Conservation (phyloP, 2,329 filamentous ascomycete species). For the Podosphaera leucotricha region DNA sequence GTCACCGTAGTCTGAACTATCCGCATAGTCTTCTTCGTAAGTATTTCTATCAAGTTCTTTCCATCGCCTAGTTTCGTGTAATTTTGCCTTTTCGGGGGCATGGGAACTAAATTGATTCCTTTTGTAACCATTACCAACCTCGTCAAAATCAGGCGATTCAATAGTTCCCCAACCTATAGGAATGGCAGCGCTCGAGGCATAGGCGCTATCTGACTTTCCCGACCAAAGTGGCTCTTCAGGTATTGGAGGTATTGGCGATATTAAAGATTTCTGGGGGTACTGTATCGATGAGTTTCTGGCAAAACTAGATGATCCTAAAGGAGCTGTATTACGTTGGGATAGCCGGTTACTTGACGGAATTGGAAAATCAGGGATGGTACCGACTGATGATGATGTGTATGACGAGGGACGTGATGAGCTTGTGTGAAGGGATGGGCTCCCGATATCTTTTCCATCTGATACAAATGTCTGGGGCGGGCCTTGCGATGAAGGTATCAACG, state of each 20-base stretch:
- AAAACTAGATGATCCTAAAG: conserved; percentile 23
- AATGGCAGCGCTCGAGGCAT: conserved; percentile 49
- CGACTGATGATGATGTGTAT: conserved; percentile 25
- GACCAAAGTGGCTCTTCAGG: conserved; percentile 40
- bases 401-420: conserved; percentile 26
- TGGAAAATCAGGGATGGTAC: conserved; percentile 30
- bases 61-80: conserved; percentile 20
- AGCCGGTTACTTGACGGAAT: conserved; percentile 8
- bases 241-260: conserved; percentile 57
- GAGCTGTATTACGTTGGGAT: conserved; percentile 27
- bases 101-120: conserved; percentile 6
- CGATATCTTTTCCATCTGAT: conserved; percentile 7
- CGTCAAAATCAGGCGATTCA: conserved; percentile 18
- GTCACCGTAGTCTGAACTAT: conserved; percentile 18
- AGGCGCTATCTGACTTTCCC: conserved; percentile 30
- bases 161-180: conserved; percentile 40
- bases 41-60: conserved; percentile 34
- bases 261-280: conserved; percentile 40
- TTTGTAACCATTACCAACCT: conserved; percentile 6
- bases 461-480: conserved; percentile 18
- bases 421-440: conserved; percentile 21
- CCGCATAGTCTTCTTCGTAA: conserved; percentile 32
- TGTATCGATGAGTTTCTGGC: conserved; percentile 38
- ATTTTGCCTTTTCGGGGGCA: conserved; percentile 12
- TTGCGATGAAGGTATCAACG: conserved; percentile 30